Base-by-base conservation (phyloP, 768 basidiomycete genomes). In the Neoboletus subvelutipes region DNA sequence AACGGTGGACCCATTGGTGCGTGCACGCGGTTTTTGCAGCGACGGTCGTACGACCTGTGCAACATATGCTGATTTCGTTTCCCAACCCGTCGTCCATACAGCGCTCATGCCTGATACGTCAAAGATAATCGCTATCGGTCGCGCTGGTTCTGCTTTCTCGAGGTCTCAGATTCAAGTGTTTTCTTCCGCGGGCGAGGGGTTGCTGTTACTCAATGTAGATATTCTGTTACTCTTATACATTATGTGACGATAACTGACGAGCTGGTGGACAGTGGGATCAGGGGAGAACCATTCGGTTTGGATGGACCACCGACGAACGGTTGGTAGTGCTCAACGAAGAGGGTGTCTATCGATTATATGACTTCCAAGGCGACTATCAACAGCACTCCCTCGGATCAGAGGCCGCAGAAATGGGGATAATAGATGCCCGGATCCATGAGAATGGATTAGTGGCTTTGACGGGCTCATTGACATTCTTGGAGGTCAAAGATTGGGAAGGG, bases 401-500 rank as follows among this genome's bases (percentile, higher is more conserved):
- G 50, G 91, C 89, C 0, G 80, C 82, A 5, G 94, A 95, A 69
- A 75, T 85, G 56, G 94, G 93, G 0, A 80, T 98, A 34, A 77
- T 93, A 49, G 90, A 94, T 50, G 95, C 93, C 3, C 81, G 86
- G 29, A 89, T 94, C 58, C 87, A 95, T 50, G 92, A 92, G 59
- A 85, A 81, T 58, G 97, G 96, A 0, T 71, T 98, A 37, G 93
- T 98, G 28, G 92, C 90, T 12, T 65, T 97, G 64, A 90, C 92
- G 0, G 85, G 86, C 4, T 83, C 85, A 10, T 70, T 96, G 62
- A 80, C 81, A 7, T 76, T 96, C 45, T 67, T 96, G 50, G 94
- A 98, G 68, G 86, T 96, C 54, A 90, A 90, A 70, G 92, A 87
- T 4, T 96, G 94, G 93, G 83, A 85, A 42, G 94, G 93, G 15